A percentile compares a stretch with the other conserved stretches of the same genome.
phyloP scores from a whole-genome alignment of 2,329 filamentous ascomycete genomes.

The Sphaceloma murrayae region DNA sequence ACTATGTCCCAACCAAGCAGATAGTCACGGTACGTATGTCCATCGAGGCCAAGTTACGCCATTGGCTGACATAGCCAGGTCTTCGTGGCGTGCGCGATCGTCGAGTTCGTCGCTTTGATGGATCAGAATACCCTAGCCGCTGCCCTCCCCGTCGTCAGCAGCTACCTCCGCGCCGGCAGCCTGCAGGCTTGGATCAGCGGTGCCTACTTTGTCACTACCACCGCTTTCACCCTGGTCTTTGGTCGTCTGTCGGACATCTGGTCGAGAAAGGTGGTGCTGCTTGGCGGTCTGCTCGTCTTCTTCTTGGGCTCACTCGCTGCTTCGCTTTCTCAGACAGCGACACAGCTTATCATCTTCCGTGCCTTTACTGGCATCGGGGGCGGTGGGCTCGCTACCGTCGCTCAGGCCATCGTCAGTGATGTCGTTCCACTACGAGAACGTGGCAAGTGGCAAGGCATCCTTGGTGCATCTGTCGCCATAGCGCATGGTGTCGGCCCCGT shows the following conservation, averaged over 20 bases:
- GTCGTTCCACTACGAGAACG: slow-evolving; percentile 22
- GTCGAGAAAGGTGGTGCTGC: slow-evolving; percentile 33
- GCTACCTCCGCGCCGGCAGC: slow-evolving; percentile 40
- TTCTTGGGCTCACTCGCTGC: slow-evolving; percentile 38
- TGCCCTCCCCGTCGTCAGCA: slow-evolving; percentile 47
- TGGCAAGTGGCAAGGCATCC: slow-evolving; percentile 18
- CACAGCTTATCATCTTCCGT: slow-evolving; percentile 30
- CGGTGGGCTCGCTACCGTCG: slow-evolving; percentile 24
- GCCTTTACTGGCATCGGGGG: slow-evolving; percentile 23
- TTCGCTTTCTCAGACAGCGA: slow-evolving; percentile 34
- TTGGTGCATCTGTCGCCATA: slow-evolving; percentile 34
- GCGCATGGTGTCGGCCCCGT: slow-evolving; percentile 48
- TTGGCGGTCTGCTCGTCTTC: slow-evolving; percentile 34
- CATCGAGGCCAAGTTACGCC: not conserved
- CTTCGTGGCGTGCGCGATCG: slow-evolving; percentile 47
- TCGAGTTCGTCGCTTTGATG: slow-evolving; percentile 48
- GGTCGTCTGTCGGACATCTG: slow-evolving; percentile 41
- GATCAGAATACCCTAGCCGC: slow-evolving; percentile 50
- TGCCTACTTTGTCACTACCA: slow-evolving; percentile 44
- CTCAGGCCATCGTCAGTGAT: slow-evolving; percentile 26
- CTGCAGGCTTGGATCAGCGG: slow-evolving; percentile 48
- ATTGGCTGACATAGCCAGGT: slow-evolving; percentile 34
- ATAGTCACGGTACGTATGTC: slow-evolving; percentile 41
- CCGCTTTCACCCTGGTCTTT: slow-evolving; percentile 40
- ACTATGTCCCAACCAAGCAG: slow-evolving; percentile 43